These are phyloP conservation scores for Ophiocytium majus DNA, from an alignment of 352 stramenopile species.

Conservation along the genomic window DNA sequence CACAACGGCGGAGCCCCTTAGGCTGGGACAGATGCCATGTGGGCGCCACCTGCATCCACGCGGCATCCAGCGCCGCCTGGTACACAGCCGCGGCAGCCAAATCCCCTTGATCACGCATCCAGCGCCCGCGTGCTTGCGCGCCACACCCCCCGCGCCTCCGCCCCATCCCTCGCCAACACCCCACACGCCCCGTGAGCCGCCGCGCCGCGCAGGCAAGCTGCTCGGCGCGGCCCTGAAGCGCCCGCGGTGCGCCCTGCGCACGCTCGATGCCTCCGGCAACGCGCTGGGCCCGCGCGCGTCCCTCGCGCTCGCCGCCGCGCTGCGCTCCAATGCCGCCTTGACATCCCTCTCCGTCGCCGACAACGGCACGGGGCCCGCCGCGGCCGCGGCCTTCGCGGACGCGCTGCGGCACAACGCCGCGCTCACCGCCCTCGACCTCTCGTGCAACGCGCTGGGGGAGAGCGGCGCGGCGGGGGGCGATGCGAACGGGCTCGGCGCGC, in stretches of 20 bases:
- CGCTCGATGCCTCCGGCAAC: slow-evolving; percentile 56
- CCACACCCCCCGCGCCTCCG: no score
- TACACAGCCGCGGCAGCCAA: no score
- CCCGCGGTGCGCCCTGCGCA: slow-evolving; percentile 32
- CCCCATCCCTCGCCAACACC: no score
- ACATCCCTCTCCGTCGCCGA: slow-evolving; percentile 30
- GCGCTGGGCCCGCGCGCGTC: slow-evolving; percentile 50
- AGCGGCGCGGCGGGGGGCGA: slow-evolving; percentile 28
- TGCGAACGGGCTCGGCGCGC: slow-evolving; percentile 24
- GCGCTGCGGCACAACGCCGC: slow-evolving; percentile 40
- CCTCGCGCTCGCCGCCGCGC: slow-evolving; percentile 38
- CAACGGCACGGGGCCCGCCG: slow-evolving; percentile 42
- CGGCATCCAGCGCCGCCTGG: no score
- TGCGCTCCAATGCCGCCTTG: slow-evolving; percentile 35
- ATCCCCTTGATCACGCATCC: no score
- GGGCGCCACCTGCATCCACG: no score
- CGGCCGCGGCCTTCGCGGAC: slow-evolving; percentile 30
- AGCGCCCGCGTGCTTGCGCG: no score
- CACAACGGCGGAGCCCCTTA: no score
- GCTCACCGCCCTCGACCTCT: slow-evolving; percentile 46
- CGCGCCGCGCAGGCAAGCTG: slow-evolving; percentile 29
- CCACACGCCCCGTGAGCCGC: no score
- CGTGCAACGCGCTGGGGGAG: slow-evolving; percentile 47
- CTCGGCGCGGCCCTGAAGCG: slow-evolving; percentile 54
- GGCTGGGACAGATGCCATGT: no score